phyloP scores from a whole-genome alignment of 2,329 filamentous ascomycete species.

The Pestalotiopsis sp. region DNA sequence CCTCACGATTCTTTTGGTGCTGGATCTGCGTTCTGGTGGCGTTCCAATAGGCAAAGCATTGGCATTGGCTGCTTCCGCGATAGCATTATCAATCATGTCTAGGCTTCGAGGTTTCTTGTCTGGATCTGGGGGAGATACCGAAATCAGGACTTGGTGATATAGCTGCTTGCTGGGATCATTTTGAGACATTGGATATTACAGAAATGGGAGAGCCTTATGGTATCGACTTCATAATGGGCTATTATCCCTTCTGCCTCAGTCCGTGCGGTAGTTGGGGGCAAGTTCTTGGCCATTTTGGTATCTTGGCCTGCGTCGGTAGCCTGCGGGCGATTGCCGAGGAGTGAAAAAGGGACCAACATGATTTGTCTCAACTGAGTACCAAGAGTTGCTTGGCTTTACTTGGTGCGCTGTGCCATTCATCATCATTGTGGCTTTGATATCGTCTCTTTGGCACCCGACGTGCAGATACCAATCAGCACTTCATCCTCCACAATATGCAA shows the following conservation, averaged over 20 bases:
- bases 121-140: no score
- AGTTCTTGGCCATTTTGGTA: no score
- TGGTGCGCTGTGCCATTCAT: not conserved
- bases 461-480: not conserved
- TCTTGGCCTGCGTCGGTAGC: no score
- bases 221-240: no score
- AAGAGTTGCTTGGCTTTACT: not conserved
- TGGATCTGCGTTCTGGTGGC: not conserved
- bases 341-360: no score
- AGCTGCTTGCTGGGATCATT: no score
- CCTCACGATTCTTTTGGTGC: not conserved
- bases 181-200: no score
- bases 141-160: no score
- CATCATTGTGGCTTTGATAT: not conserved
- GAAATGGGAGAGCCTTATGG: no score
- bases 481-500: not conserved
- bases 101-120: not conserved
- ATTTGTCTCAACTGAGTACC: not conserved
- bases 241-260: no score
- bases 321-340: no score
- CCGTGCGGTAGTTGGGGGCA: no score
- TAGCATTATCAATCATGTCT: not conserved
- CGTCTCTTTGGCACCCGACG: not conserved
- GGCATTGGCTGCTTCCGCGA: not conserved
- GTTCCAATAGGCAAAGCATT: not conserved